Conservation (phyloP, 108 stramenopile species). For the Cyclotella sp. region DNA sequence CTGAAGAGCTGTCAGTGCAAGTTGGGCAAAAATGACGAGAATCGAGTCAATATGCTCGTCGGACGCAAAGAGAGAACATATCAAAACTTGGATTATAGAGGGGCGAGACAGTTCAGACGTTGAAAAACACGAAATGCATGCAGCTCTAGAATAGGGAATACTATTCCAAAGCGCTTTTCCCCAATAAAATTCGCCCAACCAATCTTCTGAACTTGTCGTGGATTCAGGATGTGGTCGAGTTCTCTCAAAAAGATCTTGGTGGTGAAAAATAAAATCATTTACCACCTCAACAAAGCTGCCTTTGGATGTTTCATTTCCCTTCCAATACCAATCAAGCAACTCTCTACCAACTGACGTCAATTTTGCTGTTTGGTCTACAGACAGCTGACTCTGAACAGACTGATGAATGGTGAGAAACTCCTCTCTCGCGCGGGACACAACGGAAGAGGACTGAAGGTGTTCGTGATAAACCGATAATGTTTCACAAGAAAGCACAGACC, state of each 20-base stretch:
- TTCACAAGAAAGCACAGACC: conserved; percentile 65
- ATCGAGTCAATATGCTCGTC: conserved; percentile 28
- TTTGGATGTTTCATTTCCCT: conserved; percentile 33
- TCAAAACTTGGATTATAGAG: conserved; percentile 47
- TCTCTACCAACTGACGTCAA: conserved; percentile 59
- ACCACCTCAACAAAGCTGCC: conserved; percentile 71
- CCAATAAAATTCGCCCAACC: conserved; percentile 29
- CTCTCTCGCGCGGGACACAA: conserved; percentile 68
- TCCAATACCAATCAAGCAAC: conserved; percentile 70
- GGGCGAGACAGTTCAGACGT: conserved; percentile 28
- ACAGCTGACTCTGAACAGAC: conserved; percentile 9
- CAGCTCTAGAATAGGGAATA: conserved; percentile 36
- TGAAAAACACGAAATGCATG: conserved; percentile 7
- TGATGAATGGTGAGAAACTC: conserved; percentile 57
- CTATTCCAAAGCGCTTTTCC: conserved; percentile 46
- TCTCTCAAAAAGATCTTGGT: conserved; percentile 42
- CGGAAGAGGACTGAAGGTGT: conserved; percentile 74
- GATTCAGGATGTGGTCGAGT: conserved; percentile 6
- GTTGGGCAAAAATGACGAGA: conserved; percentile 30
- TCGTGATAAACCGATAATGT: conserved; percentile 61
- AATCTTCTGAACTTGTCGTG: background rate
- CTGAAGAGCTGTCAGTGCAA: conserved; percentile 29
- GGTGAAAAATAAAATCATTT: conserved; percentile 63
- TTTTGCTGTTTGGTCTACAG: conserved; percentile 38
- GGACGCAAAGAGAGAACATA: conserved; percentile 34